Base-by-base conservation (phyloP, 257 asterid species). In the Fraxinus anomala region DNA sequence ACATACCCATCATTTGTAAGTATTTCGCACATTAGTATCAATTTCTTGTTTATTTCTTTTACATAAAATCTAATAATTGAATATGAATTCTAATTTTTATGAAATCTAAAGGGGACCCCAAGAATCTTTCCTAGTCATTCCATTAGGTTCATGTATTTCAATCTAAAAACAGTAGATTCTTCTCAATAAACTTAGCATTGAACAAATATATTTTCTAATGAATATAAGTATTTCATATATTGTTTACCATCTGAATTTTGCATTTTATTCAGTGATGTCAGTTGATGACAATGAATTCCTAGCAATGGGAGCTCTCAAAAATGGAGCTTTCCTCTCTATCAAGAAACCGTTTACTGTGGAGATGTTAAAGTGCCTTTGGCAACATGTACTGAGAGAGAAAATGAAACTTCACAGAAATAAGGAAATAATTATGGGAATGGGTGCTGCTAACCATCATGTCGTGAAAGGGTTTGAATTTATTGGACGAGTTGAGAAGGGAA, bases 351-450 rank as follows among this genome's bases (percentile, higher is more conserved):
- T 72, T 3, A 66, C 79, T 0, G 5, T 26, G 0, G 90, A 81
- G 80, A 61, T 83, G 77, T n/a, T 83, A 1, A 61, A 73, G 33
- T 70, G 70, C 73, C 56, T 88, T 5, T 88, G 92, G 92, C 90
- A 88, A 39, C 85, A 86, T 31, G 86, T 86, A 31, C 16, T 74
- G 12, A 84, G 82, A 77, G 92, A 79, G 73, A 84, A 23, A 40
- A 19, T 13, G 16, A 68, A 76, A 4, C 59, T 3, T 28, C 26
- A 69, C 40, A 77, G 51, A 5, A 82, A 79, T 31, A 61, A 81
- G 49, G 84, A 59, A 5, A 19, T 36, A 49, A 13, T 56, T 8
- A 6, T 9, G 7, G 49, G 26, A 12, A 28, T 51, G 19, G 75
- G 33, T 3, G 37, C 66, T 21, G 72, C 80, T 3, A 68, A 73